Base-by-base conservation (phyloP, 2,329 filamentous ascomycete genomes). In the Claviceps spartinae region DNA sequence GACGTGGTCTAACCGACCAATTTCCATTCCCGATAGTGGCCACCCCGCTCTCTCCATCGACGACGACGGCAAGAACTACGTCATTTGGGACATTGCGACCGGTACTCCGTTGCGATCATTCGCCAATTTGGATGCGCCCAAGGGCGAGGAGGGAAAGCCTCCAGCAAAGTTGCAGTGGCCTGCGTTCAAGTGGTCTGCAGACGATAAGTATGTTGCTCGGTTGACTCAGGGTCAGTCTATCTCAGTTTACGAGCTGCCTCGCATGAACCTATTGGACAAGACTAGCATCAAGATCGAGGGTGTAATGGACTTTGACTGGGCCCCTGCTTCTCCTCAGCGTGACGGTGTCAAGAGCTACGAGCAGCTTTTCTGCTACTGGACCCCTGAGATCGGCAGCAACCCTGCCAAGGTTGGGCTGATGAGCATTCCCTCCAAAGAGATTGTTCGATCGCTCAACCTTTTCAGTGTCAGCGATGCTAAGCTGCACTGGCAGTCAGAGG, bases 401-500 rank as follows among this genome's bases (percentile, higher is more conserved):
- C 94, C 93, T 43, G 93, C 93, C 62, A 95, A 94, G 76, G 93
- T 98, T 61, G 89, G 86, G 59, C 74, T 98, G 62, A 97, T 98
- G 91, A 90, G 83, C 72, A 81, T 98, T 58, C 93, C 93, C 6
- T 90, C 87, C 54, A 97, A 96, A 74, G 83, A 97, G 71, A 80
- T 96, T 59, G 83, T 98, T 57, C 85, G 93, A 63, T 94, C 91
- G 4, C 80, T 95, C 65, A 98, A 98, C 67, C 81, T 98, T 46
- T 97, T 98, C 81, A 97, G 93, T 67, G 93, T 98, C 54, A 88
- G 88, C 46, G 93, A 98, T 67, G 93, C 87, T 54, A 98, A 97
- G 75, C 81, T 98, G 18, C 93, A 98, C 77, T 98, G 93, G 93
- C 93, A 98, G 72, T 95, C 89, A 4, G 88, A 96, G 57, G 87